These are phyloP conservation scores for Aspergillus panamensis DNA, from an alignment of 495 filamentous ascomycete genomes.

Conservation along the genomic window DNA sequence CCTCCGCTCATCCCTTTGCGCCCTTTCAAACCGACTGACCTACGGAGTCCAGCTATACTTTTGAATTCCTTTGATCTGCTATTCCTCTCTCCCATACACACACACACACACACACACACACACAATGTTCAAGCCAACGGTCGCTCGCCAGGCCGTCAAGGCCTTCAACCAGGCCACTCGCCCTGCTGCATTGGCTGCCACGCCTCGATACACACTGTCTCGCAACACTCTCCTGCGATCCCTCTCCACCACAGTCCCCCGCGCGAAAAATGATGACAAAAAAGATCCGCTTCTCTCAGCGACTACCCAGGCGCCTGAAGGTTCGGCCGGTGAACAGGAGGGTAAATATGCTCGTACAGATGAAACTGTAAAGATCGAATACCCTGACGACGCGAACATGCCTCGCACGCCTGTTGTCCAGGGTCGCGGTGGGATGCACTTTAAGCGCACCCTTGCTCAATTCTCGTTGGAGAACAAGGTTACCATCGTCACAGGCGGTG, in stretches of 20 bases:
- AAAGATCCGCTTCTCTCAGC: slow-evolving; percentile 31
- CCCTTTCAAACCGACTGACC: not conserved
- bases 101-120: not conserved
- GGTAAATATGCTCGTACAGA: slow-evolving; percentile 72
- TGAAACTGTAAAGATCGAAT: slow-evolving; percentile 67
- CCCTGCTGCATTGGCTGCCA: slow-evolving; percentile 20
- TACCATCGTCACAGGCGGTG: slow-evolving; percentile 80
- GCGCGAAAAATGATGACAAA: slow-evolving; percentile 25
- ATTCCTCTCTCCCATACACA: not conserved
- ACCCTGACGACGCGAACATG: slow-evolving; percentile 66
- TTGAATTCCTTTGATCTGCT: not conserved
- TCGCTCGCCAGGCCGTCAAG: slow-evolving; percentile 31
- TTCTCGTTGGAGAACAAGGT: slow-evolving; percentile 80
- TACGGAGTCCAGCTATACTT: not conserved
- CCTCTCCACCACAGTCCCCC: slow-evolving; percentile 33
- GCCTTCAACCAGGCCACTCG: slow-evolving; percentile 25
- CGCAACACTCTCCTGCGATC: slow-evolving; percentile 21
- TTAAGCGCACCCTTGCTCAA: slow-evolving; percentile 65
- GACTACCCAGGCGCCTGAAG: slow-evolving; percentile 33
- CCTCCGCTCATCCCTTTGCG: not conserved
- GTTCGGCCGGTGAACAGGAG: slow-evolving; percentile 34
- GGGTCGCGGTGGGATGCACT: slow-evolving; percentile 66
- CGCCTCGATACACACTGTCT: slow-evolving; percentile 8
- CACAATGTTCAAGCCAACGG: slow-evolving; percentile 35
- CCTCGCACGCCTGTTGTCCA: slow-evolving; percentile 64